Evolutionary conservation across 108 stramenopile species (phyloP), one percentile per base, ranked within the genome.

Genomic region (Asterionellopsis glacialis): DNA sequence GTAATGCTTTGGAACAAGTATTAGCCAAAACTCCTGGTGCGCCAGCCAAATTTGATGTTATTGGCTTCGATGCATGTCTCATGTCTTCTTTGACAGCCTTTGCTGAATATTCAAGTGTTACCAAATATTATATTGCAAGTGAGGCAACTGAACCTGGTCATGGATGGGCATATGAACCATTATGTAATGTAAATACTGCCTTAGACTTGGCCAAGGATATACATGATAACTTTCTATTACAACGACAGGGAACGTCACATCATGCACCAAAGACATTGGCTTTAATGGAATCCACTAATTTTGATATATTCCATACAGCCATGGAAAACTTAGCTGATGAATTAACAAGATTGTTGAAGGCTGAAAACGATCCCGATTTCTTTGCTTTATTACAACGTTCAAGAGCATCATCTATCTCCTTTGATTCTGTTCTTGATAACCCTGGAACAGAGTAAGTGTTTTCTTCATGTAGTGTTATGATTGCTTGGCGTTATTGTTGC

Each of bases 21-120:
- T 33, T 33, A 33, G 33, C 2, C 2, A 33, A 33, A 33, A 33
- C 33, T 2, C 23, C 51, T 27, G 56, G 56, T 26, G 57, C 59
- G 16, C 59, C 51, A 13, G n/a, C 2, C 1, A 64, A 58, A 16
- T 55, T 72, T 33, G 65, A 72, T 43, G 65, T 72, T 13, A 4
- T 72, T 42, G 71, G 71, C 1, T 72, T 72, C 27, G 71, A 72
- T 61, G 64, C 71, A 10, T 65, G 71, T 42, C 23, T 61, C 14
- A 72, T 72, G 71, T 38, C 40, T 33, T 57, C 55, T 12, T 26
- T 56, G 21, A 27, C 10, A 21, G 19, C 21, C 23, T 51, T 27
- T 62, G 25, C 48, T 51, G 23, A 22, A 12, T 18, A 22, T 21
- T 27, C 21, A 22, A 55, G 51, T 43, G 22, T 63, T 52, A 23